Conservation (phyloP, 805 yeast genomes). For the Ogataea glucozyma region DNA sequence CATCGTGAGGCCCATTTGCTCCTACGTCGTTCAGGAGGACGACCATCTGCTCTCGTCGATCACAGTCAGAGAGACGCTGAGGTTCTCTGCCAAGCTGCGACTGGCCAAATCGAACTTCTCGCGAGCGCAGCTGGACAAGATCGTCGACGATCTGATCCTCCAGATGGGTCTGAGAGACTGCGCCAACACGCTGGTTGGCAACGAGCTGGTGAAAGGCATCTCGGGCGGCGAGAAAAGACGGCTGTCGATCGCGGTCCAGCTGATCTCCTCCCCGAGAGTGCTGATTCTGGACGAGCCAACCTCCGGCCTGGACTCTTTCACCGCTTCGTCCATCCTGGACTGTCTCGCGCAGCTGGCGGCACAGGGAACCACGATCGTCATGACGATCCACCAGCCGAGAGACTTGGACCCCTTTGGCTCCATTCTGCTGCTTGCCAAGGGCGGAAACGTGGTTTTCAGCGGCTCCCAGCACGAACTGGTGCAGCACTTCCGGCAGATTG, state of each 20-base stretch:
- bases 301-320: slow-evolving; percentile 81
- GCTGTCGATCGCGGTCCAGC: slow-evolving; percentile 78
- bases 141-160: slow-evolving; percentile 59
- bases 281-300: slow-evolving; percentile 85
- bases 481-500: slow-evolving; percentile 48
- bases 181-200: slow-evolving; percentile 71
- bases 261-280: slow-evolving; percentile 69
- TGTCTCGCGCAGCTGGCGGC: slow-evolving; percentile 58
- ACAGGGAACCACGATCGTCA: slow-evolving; percentile 65
- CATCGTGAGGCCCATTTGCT: slow-evolving; percentile 49
- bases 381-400: slow-evolving; percentile 85
- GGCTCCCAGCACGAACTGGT: slow-evolving; percentile 52
- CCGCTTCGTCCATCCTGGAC: slow-evolving; percentile 66
- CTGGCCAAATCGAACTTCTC: slow-evolving; percentile 46
- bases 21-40: slow-evolving; percentile 83
- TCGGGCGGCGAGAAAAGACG: slow-evolving; percentile 83
- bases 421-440: slow-evolving; percentile 69
- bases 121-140: slow-evolving; percentile 40
- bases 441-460: slow-evolving; percentile 69
- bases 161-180: slow-evolving; percentile 72
- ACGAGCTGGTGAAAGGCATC: slow-evolving; percentile 60
- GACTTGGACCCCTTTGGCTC: slow-evolving; percentile 67
- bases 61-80: slow-evolving; percentile 76
- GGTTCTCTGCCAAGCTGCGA: slow-evolving; percentile 69
- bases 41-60: slow-evolving; percentile 66